Evolutionary conservation across 257 asterid species (phyloP), one percentile per base, ranked within the genome.

Genomic region (Capsicum baccatum): DNA sequence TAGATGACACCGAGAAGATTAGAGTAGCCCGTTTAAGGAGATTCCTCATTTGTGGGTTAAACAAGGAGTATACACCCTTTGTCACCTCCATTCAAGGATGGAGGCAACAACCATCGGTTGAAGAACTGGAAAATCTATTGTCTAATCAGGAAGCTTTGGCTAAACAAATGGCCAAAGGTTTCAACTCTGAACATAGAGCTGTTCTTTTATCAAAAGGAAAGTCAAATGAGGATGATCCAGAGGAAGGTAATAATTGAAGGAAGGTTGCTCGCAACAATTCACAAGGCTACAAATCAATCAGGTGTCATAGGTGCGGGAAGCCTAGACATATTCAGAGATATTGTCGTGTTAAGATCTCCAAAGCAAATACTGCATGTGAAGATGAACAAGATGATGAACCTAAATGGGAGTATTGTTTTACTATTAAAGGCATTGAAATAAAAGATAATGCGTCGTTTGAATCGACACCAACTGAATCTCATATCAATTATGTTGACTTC

Each of bases 121-220:
- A 47, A 14, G 64, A 78, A 54, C 55, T 78, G 26, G 37, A 78
- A 50, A 78, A 52, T 37, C 58, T 85, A 63, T 79, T 76, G 1
- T 82, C 89, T 8, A 85, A 76, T 19, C 79, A 84, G 9, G 87
- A 87, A 42, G 86, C 89, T 44, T 76, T 87, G 7, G 86, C 86
- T 4, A 87, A 66, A 17, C 86, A 87, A 54, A 84, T 87, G 82
- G 86, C 70, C 1, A 84, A 63, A 9, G 39, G 19, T 59, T 60
- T 21, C 59, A 55, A 55, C 59, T 55, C 59, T 14, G 64, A 85
- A 15, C 3, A n/a, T 39, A 47, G 74, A 37, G 60, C 3, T 21
- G 50, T 60, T 16, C 66, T 81, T 16, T 83, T 39, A 66, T 68
- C 83, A 8, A 83, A 60, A 26, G 89, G 62, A 60, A 83, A 57